These are phyloP conservation scores for Anisodus tanguticus DNA, from an alignment of 257 asterid genomes.

Conservation along the genomic window DNA sequence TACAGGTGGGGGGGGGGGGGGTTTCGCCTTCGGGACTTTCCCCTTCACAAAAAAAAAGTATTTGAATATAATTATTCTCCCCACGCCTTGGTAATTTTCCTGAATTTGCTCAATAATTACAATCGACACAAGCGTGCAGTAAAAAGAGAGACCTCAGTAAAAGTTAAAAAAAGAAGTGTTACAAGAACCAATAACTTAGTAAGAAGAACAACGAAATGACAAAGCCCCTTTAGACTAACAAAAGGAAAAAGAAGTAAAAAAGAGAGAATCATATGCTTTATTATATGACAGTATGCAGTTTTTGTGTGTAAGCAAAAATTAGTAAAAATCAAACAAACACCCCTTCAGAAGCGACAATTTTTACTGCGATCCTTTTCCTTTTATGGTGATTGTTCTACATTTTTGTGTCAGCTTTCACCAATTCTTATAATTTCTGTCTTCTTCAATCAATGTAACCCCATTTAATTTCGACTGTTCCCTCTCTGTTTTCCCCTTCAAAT, in stretches of 20 bases:
- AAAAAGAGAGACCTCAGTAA: neutral
- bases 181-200: neutral
- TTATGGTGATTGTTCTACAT: slow-evolving; percentile 16
- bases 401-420: slow-evolving; percentile 28
- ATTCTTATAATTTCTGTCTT: slow-evolving; percentile 20
- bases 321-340: neutral
- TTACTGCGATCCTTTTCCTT: neutral
- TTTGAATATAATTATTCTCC: neutral
- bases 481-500: too few species aligned
- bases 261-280: neutral
- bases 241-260: neutral
- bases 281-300: neutral
- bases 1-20: too few species aligned
- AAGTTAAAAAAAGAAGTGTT: neutral
- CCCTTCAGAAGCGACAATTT: neutral
- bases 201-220: neutral
- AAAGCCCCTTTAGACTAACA: neutral
- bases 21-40: too few species aligned
- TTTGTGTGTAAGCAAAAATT: neutral
- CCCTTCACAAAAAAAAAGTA: too few species aligned
- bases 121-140: slow-evolving; percentile 10
- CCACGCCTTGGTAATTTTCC: neutral
- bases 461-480: too few species aligned
- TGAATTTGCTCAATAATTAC: neutral
- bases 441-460: too few species aligned